Conservation (phyloP, 75 land plant species). For the Ceratopteris richardii region DNA sequence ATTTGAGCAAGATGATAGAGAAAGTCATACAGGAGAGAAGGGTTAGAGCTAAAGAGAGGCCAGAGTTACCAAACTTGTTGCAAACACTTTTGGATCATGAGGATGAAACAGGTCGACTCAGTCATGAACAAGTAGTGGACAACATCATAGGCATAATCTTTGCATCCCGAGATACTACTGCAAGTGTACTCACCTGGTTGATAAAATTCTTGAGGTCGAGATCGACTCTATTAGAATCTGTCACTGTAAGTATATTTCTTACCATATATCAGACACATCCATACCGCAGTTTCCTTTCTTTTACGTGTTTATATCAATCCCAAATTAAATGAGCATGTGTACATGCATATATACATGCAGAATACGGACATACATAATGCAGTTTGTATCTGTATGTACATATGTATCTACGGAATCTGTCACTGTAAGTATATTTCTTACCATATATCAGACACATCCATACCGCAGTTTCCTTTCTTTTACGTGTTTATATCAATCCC, state of each 20-base stretch:
- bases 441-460: too few species aligned
- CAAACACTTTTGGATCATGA: slow-evolving; percentile 50
- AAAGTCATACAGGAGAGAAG: slow-evolving; percentile 43
- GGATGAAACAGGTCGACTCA: slow-evolving; percentile 35
- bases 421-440: neutral
- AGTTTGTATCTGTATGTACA: too few species aligned
- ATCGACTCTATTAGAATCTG: slow-evolving; percentile 10
- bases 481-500: too few species aligned
- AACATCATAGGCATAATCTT: slow-evolving; percentile 86
- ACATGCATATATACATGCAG: too few species aligned
- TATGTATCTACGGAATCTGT: too few species aligned
- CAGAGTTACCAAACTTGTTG: slow-evolving; percentile 33
- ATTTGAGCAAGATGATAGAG: slow-evolving; percentile 43
- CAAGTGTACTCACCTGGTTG: slow-evolving; percentile 82
- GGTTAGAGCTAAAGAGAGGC: slow-evolving; percentile 8
- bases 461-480: too few species aligned
- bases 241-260: neutral
- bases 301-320: too few species aligned
- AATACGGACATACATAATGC: too few species aligned
- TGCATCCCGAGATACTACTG: slow-evolving; percentile 89
- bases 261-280: too few species aligned
- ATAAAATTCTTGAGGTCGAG: slow-evolving; percentile 65
- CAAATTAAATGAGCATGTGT: too few species aligned
- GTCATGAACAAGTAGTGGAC: slow-evolving; percentile 80
- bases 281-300: too few species aligned